Evolutionary conservation across 208 protist species (phyloP).

Genomic region (Angomonas ambiguus): DNA sequence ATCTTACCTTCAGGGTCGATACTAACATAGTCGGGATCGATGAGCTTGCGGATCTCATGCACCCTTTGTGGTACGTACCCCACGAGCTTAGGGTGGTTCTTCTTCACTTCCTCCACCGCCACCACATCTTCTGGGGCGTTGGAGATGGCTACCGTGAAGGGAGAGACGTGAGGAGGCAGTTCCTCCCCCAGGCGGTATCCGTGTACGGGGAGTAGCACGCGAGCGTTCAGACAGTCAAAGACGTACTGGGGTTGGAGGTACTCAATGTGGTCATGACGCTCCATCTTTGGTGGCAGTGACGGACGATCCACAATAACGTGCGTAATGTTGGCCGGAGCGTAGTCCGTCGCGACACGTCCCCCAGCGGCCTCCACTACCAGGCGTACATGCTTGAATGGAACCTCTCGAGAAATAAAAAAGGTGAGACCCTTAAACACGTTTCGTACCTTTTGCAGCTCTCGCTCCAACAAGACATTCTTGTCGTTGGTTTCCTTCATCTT

Average conservation of each 20-base stretch:
- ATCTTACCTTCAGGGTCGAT: constrained; percentile 77
- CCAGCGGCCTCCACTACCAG: constrained; percentile 89
- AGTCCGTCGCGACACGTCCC: constrained; percentile 73
- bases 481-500: constrained; percentile 27
- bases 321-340: constrained; percentile 71
- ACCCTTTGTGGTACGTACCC: constrained; percentile 83
- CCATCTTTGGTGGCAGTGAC: constrained; percentile 49
- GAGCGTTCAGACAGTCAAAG: constrained; percentile 95
- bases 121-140: constrained; percentile 75
- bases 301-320: constrained; percentile 87
- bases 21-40: constrained; percentile 69
- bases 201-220: constrained; percentile 69
- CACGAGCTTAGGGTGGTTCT: constrained; percentile 73
- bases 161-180: constrained; percentile 90
- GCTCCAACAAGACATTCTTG: constrained; percentile 38
- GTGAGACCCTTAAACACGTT: constrained; percentile 64
- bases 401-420: constrained; percentile 90
- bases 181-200: constrained; percentile 87
- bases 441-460: constrained; percentile 59
- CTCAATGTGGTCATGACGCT: constrained; percentile 56
- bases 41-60: constrained; percentile 77
- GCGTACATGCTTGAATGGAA: constrained; percentile 82
- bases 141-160: constrained; percentile 87
- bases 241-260: constrained; percentile 97
- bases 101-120: constrained; percentile 74